These are phyloP conservation scores for Solanum hybrid DNA, from an alignment of 305 asterid genomes.

Conservation along the genomic window DNA sequence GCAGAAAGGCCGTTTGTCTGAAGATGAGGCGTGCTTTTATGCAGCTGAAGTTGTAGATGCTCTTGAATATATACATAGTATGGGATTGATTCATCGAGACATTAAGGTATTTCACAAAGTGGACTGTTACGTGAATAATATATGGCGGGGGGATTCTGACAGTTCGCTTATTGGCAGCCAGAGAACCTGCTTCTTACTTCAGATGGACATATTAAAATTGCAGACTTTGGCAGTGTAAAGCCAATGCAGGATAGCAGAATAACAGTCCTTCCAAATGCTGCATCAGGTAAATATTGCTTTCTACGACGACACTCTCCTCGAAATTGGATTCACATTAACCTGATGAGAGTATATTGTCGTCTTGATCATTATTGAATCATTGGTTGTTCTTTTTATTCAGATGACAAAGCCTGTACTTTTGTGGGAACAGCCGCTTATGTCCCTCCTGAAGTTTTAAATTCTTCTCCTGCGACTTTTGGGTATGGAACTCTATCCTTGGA, in stretches of 20 bases:
- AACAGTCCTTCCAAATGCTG: slow-evolving; percentile 96
- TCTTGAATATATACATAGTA: slow-evolving; percentile 90
- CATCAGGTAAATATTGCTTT: slow-evolving; percentile 53
- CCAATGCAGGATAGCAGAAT: slow-evolving; percentile 95
- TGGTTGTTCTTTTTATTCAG: slow-evolving; percentile 25
- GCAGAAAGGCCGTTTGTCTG: slow-evolving; percentile 87
- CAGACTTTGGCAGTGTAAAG: slow-evolving; percentile 98
- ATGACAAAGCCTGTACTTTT: slow-evolving; percentile 97
- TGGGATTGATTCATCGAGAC: slow-evolving; percentile 98
- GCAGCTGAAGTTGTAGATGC: slow-evolving; percentile 99
- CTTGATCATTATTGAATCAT: not conserved
- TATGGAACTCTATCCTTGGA: slow-evolving; percentile 12
- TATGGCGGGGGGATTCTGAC: slow-evolving; percentile 2
- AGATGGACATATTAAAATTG: slow-evolving; percentile 94
- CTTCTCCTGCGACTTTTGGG: slow-evolving; percentile 87
- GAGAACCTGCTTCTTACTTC: slow-evolving; percentile 87
- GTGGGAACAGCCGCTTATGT: slow-evolving; percentile 99
- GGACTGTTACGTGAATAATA: not conserved
- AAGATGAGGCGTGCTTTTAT: slow-evolving; percentile 89
- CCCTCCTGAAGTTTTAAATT: slow-evolving; percentile 95
- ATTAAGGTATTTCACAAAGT: slow-evolving; percentile 63
- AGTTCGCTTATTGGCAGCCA: slow-evolving; percentile 60
- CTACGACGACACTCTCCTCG: not conserved
- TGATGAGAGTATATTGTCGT: not conserved
- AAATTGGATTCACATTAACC: not conserved